These are phyloP conservation scores for Ophiosphaerella narmari DNA, from an alignment of 2,329 filamentous ascomycete genomes.

Conservation along the genomic window DNA sequence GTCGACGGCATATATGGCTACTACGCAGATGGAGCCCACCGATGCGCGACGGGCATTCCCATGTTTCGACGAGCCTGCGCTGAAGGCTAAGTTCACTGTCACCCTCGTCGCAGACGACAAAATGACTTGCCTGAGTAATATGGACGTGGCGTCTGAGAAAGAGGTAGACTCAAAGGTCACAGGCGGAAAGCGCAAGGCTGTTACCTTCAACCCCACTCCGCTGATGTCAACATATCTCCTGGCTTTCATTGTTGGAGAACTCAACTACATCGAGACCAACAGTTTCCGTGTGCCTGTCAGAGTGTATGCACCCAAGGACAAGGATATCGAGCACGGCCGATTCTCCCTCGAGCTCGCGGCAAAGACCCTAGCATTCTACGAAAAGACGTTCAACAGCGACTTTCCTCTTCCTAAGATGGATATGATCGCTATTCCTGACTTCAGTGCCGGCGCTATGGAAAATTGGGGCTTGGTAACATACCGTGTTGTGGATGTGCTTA, in stretches of 20 bases:
- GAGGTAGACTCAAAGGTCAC: slow-evolving; percentile 68
- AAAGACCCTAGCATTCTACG: slow-evolving; percentile 89
- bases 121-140: slow-evolving; percentile 92
- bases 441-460: slow-evolving; percentile 95
- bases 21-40: slow-evolving; percentile 95
- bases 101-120: slow-evolving; percentile 89
- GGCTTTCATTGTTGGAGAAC: slow-evolving; percentile 90
- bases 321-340: slow-evolving; percentile 85
- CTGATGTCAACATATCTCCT: slow-evolving; percentile 96
- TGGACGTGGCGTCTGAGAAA: slow-evolving; percentile 85
- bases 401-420: slow-evolving; percentile 95
- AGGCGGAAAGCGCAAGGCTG: slow-evolving; percentile 74
- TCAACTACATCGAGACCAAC: slow-evolving; percentile 91
- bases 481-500: slow-evolving; percentile 84
- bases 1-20: slow-evolving; percentile 79
- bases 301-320: slow-evolving; percentile 90
- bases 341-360: slow-evolving; percentile 91
- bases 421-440: slow-evolving; percentile 95
- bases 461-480: slow-evolving; percentile 98
- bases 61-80: slow-evolving; percentile 92
- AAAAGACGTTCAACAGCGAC: slow-evolving; percentile 86
- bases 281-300: slow-evolving; percentile 89
- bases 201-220: slow-evolving; percentile 90
- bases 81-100: slow-evolving; percentile 91
- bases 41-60: slow-evolving; percentile 92